A percentile compares a stretch with the other conserved stretches of the same genome.
Conservation (phyloP, 345 rosid species). For the Eucalyptus sp. region DNA sequence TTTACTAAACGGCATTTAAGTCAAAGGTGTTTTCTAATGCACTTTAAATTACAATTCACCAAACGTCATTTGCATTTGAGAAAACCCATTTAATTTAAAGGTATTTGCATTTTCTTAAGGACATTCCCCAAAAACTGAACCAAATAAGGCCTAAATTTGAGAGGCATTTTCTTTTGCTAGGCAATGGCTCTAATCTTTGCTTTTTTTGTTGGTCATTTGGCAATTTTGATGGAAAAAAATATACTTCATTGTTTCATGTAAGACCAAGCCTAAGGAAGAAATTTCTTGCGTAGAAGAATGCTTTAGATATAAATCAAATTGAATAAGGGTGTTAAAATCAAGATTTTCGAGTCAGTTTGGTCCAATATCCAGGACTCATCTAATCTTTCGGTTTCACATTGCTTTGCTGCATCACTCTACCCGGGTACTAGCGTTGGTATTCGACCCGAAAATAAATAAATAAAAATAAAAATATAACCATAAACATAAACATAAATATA, state of each 20-base stretch:
- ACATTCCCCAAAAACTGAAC: accelerated
- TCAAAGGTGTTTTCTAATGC: too few relatives aligned
- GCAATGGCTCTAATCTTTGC: neutral
- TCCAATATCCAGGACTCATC: neutral
- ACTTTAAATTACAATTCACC: too few relatives aligned
- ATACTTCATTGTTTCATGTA: neutral
- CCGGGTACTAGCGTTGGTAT: neutral
- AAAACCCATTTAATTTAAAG: too few relatives aligned
- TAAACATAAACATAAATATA: too few relatives aligned
- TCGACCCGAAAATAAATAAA: neutral
- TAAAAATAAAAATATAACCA: too few relatives aligned
- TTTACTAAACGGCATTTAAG: accelerated
- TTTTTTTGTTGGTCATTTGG: neutral
- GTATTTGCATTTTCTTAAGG: too few relatives aligned
- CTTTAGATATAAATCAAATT: neutral
- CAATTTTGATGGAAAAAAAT: neutral
- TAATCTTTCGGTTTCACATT: neutral
- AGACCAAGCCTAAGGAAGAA: neutral
- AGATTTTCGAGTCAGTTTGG: neutral
- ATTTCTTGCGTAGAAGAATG: neutral
- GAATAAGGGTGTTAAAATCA: neutral
- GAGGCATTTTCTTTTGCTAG: neutral
- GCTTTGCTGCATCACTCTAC: neutral
- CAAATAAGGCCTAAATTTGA: neutral
- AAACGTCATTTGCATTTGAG: too few relatives aligned